These are phyloP conservation scores for Cylindrodendrum hubeiense DNA, from an alignment of 2,329 filamentous ascomycete species.

Conservation along the genomic window DNA sequence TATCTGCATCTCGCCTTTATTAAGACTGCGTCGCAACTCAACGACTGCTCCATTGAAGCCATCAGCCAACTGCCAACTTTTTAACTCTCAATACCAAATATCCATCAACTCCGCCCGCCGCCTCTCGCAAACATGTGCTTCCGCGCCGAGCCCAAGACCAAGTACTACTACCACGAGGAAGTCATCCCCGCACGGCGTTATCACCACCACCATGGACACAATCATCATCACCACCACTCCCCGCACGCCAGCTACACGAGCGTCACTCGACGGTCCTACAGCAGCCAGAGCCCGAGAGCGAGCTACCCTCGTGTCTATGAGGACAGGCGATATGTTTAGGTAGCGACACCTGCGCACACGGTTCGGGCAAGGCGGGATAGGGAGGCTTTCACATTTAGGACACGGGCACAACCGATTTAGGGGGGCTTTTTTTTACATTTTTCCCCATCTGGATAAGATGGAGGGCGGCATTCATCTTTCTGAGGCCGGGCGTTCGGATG, in stretches of 20 bases:
- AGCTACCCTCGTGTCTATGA: slow-evolving; percentile 59
- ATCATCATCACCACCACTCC: slow-evolving; percentile 48
- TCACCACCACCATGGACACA: slow-evolving; percentile 50
- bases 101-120: background rate
- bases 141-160: slow-evolving; percentile 55
- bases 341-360: background rate
- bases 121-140: slow-evolving; percentile 62
- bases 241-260: slow-evolving; percentile 59
- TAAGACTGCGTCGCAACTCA: background rate
- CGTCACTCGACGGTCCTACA: slow-evolving; percentile 52
- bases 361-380: background rate
- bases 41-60: background rate
- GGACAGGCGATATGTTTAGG: slow-evolving; percentile 35
- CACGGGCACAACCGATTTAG: background rate
- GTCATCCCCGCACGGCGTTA: slow-evolving; percentile 60
- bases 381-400: background rate
- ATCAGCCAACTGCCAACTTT: background rate
- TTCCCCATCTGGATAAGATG: background rate
- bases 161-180: slow-evolving; percentile 69
- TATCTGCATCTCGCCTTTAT: background rate
- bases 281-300: slow-evolving; percentile 55
- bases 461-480: background rate
- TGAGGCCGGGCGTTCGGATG: slow-evolving; percentile 14
- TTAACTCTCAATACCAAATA: background rate
- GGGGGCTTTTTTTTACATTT: background rate